phyloP scores from a whole-genome alignment of 192 early-diverging fungal species.

The Entomortierella beljakovae region DNA sequence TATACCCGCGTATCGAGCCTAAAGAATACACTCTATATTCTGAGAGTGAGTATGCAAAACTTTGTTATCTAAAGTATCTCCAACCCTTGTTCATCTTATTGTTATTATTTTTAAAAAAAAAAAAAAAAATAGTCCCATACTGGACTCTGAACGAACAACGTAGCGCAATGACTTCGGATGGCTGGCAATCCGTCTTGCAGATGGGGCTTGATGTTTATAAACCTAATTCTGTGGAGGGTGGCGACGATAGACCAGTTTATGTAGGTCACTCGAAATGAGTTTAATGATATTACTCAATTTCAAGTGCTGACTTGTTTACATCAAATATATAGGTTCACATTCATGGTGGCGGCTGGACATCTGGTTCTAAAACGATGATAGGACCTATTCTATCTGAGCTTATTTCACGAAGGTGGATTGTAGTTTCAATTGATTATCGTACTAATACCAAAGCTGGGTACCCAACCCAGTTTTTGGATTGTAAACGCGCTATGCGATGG shows the following conservation, averaged over 20 bases:
- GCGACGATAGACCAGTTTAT: conserved; percentile 46
- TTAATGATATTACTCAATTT: not conserved
- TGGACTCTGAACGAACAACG: conserved; percentile 26
- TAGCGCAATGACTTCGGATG: conserved; percentile 20
- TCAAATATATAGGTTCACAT: conserved; percentile 60
- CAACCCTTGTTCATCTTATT: too few species aligned
- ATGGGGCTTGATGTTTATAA: conserved; percentile 54
- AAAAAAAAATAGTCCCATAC: conserved; percentile 28
- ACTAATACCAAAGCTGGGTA: conserved; percentile 60
- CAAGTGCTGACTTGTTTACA: not conserved
- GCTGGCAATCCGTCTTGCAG: conserved; percentile 36
- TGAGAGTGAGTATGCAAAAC: conserved; percentile 21
- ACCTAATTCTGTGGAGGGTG: conserved; percentile 23
- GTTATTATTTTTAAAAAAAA: too few species aligned
- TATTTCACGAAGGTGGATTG: conserved; percentile 59
- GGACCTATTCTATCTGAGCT: conserved; percentile 49
- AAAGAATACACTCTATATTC: conserved; percentile 21
- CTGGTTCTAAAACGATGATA: conserved; percentile 63
- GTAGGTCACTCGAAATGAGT: conserved; percentile 15
- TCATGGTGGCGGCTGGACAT: conserved; percentile 74
- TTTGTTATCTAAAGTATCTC: too few species aligned
- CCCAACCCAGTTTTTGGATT: conserved; percentile 70
- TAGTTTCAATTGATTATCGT: conserved; percentile 71
- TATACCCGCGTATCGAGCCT: conserved; percentile 28
- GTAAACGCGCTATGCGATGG: conserved; percentile 80